phyloP scores from a whole-genome alignment of 768 basidiomycete species.

The Flagelloscypha sp. region DNA sequence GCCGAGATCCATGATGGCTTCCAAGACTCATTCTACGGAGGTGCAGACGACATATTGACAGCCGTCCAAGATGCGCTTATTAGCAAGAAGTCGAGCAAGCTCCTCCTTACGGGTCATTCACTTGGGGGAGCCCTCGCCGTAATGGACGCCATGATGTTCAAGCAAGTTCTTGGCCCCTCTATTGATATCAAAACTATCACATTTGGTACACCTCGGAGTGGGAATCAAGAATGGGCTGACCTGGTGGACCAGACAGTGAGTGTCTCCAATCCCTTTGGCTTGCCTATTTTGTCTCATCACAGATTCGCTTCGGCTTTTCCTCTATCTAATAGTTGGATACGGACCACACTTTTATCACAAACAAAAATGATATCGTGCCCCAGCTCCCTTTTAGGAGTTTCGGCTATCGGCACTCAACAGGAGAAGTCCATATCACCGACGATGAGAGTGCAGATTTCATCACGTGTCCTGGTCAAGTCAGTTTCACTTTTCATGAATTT shows the following conservation, averaged over 20 bases:
- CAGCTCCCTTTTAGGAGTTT: conserved; percentile 27
- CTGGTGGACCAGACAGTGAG: conserved; percentile 28
- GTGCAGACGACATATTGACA: conserved; percentile 25
- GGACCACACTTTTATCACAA: conserved; percentile 26
- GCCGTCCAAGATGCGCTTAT: conserved; percentile 22
- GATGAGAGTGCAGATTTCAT: conserved; percentile 22
- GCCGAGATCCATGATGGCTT: conserved; percentile 33
- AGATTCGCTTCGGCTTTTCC: too few relatives aligned
- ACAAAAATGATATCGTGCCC: conserved; percentile 36
- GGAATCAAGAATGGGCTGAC: conserved; percentile 36
- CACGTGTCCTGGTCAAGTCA: conserved; percentile 30
- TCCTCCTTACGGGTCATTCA: conserved; percentile 32
- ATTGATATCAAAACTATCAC: conserved; percentile 25
- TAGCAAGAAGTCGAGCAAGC: conserved; percentile 21
- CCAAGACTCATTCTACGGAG: conserved; percentile 29
- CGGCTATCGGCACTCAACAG: conserved; percentile 28
- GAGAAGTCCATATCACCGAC: conserved; percentile 35
- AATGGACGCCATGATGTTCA: conserved; percentile 35
- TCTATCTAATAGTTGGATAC: conserved; percentile 18
- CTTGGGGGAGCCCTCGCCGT: conserved; percentile 41
- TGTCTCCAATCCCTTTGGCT: not conserved
- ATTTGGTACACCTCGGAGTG: conserved; percentile 37
- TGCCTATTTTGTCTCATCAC: too few relatives aligned
- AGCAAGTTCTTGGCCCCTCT: conserved; percentile 24
- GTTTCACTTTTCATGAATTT: too few relatives aligned